phyloP scores from a whole-genome alignment of 208 protist genomes.

The Strigomonas culicis region DNA sequence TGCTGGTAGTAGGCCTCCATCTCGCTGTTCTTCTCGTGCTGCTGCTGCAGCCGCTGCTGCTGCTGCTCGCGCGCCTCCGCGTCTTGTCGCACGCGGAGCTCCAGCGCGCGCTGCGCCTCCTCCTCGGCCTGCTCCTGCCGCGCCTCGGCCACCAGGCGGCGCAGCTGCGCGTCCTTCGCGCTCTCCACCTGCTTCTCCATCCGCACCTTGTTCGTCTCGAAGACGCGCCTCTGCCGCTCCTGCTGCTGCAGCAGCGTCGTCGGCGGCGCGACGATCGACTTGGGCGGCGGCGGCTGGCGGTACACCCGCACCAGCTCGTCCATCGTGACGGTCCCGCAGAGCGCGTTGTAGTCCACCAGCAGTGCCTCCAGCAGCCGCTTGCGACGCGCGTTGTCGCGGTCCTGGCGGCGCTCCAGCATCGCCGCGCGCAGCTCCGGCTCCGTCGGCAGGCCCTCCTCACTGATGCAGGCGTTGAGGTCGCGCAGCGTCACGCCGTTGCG shows the following conservation, averaged over 20 bases:
- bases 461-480: conserved; percentile 29
- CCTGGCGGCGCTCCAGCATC: conserved; percentile 35
- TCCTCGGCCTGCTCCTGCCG: conserved; percentile 45
- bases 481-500: conserved; percentile 54
- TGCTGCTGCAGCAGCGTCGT: conserved; percentile 45
- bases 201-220: conserved; percentile 46
- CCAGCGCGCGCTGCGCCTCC: conserved; percentile 30
- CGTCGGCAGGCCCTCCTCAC: conserved; percentile 6
- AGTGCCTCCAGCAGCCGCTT: conserved; percentile 27
- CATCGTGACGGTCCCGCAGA: conserved; percentile 40
- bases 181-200: conserved; percentile 49
- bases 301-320: conserved; percentile 39
- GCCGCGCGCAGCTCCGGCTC: conserved; percentile 28
- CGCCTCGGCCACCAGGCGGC: conserved; percentile 31
- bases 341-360: conserved; percentile 43
- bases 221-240: conserved; percentile 46
- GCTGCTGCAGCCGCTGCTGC: conserved; percentile 43
- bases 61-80: conserved; percentile 26
- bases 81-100: conserved; percentile 35
- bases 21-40: conserved; percentile 37
- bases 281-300: conserved; percentile 13
- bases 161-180: conserved; percentile 39
- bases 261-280: conserved; percentile 15
- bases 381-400: conserved; percentile 22
- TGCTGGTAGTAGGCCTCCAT: conserved; percentile 42